Conservation (phyloP, 108 stramenopile genomes). For the Stephanodiscus minutulus region DNA sequence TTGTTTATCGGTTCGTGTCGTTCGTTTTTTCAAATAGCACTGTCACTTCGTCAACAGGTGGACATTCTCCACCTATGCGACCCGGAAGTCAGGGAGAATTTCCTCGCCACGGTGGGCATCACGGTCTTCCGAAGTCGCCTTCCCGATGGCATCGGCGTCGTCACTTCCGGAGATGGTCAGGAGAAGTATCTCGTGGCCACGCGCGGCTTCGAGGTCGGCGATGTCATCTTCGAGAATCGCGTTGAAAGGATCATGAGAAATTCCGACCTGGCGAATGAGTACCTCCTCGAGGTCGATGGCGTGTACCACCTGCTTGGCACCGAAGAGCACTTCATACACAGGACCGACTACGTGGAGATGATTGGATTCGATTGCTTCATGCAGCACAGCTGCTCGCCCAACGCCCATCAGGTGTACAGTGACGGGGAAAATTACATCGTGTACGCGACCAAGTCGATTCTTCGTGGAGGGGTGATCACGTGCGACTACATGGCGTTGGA, state of each 20-base stretch:
- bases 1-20: neutral
- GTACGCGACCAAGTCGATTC: slow-evolving; percentile 27
- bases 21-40: slow-evolving; percentile 7
- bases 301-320: slow-evolving; percentile 17
- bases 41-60: slow-evolving; percentile 26
- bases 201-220: slow-evolving; percentile 24
- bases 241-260: slow-evolving; percentile 11
- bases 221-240: slow-evolving; percentile 21
- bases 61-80: slow-evolving; percentile 23
- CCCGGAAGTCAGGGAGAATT: slow-evolving; percentile 39
- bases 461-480: slow-evolving; percentile 30
- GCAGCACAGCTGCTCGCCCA: slow-evolving; percentile 36
- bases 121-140: slow-evolving; percentile 20
- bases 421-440: slow-evolving; percentile 21
- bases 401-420: slow-evolving; percentile 25
- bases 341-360: slow-evolving; percentile 28
- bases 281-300: slow-evolving; percentile 16
- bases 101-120: slow-evolving; percentile 13
- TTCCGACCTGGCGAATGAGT: slow-evolving; percentile 1
- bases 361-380: slow-evolving; percentile 38
- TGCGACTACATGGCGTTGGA: slow-evolving; percentile 35
- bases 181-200: slow-evolving; percentile 36
- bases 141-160: slow-evolving; percentile 26
- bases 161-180: slow-evolving; percentile 13
- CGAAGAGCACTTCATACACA: slow-evolving; percentile 37